Evolutionary conservation across 2,329 filamentous ascomycete species (phyloP).

Genomic region (Diaporthe sp.): DNA sequence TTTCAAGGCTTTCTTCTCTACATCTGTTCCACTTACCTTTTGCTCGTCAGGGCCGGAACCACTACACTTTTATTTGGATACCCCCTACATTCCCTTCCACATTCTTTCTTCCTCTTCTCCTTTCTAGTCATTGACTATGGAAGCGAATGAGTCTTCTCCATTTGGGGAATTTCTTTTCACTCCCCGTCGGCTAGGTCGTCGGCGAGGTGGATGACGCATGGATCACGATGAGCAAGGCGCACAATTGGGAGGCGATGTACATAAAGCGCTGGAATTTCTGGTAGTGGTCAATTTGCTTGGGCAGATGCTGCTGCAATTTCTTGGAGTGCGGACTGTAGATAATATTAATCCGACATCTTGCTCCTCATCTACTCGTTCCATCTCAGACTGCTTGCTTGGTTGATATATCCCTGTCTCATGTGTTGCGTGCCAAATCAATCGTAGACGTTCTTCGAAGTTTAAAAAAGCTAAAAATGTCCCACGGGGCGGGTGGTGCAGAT

Average conservation of each 20-base stretch:
- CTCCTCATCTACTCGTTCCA: not conserved
- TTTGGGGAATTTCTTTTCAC: not conserved
- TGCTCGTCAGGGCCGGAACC: constrained; percentile 19
- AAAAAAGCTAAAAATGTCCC: not conserved
- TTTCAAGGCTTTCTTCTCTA: not conserved
- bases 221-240: constrained; percentile 13
- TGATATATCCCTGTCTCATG: not conserved
- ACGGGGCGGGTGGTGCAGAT: not conserved
- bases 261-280: not conserved
- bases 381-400: not conserved
- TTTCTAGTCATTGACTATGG: not conserved
- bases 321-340: constrained; percentile 7
- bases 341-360: constrained; percentile 2
- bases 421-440: not conserved
- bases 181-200: not conserved
- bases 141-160: not conserved
- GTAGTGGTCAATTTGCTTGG: not conserved
- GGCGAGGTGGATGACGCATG: constrained; percentile 15
- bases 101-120: no score
- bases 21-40: not conserved
- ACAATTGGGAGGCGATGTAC: not conserved
- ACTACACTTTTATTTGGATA: constrained; percentile 24
- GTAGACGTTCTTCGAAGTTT: not conserved
- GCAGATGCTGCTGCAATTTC: not conserved
- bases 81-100: constrained; percentile 2